Conservation (phyloP, 768 basidiomycete genomes). For the Panus rudis region DNA sequence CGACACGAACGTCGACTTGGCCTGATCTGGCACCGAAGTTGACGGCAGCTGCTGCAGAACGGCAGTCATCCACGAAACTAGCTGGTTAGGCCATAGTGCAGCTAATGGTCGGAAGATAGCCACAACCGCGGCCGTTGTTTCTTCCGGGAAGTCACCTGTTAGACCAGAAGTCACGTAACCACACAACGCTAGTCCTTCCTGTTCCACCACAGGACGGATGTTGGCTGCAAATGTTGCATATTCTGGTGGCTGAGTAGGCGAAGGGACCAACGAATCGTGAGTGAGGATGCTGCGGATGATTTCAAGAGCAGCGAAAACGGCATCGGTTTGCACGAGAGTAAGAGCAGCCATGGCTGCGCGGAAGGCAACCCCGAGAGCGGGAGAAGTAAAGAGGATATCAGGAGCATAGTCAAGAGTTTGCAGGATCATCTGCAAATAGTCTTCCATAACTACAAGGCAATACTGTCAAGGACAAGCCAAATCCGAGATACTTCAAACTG, state of each 20-base stretch:
- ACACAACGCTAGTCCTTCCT: constrained; percentile 68
- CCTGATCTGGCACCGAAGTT: constrained; percentile 49
- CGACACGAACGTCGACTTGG: constrained; percentile 64
- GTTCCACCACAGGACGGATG: constrained; percentile 55
- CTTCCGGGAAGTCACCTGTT: constrained; percentile 84
- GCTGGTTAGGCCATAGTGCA: constrained; percentile 56
- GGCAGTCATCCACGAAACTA: constrained; percentile 66
- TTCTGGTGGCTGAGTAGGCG: constrained; percentile 45
- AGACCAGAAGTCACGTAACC: constrained; percentile 69
- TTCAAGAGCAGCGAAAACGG: constrained; percentile 77
- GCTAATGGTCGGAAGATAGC: constrained; percentile 70
- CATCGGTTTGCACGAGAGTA: constrained; percentile 75
- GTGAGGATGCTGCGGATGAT: constrained; percentile 68
- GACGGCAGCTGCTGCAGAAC: constrained; percentile 67
- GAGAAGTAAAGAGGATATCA: constrained; percentile 71
- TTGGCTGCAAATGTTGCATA: constrained; percentile 54
- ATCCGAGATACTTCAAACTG: neutral
- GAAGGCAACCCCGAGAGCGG: constrained; percentile 73
- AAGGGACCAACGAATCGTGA: constrained; percentile 59
- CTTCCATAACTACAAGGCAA: constrained; percentile 76
- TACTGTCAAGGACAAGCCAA: neutral
- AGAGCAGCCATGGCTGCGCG: constrained; percentile 71
- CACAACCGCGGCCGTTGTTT: constrained; percentile 64
- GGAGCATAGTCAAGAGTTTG: constrained; percentile 64
- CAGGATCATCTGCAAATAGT: constrained; percentile 78